Evolutionary conservation across 306 rosid species (phyloP).

Genomic region (Castanospermum australe): DNA sequence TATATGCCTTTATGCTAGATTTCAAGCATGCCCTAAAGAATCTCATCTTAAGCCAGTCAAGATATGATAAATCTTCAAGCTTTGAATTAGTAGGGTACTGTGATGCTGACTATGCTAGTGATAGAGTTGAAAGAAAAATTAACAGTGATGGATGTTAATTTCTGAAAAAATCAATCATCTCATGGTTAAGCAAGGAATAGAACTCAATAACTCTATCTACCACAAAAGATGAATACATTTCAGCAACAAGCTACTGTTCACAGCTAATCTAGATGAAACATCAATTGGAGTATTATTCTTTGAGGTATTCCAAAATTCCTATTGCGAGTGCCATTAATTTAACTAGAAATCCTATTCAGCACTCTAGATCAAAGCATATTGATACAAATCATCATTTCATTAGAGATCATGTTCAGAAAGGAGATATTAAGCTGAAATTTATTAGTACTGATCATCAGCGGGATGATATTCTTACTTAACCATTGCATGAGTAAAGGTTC

Average conservation of each 20-base stretch:
- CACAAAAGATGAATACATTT: not conserved
- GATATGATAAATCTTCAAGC: no score
- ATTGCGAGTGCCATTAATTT: not conserved
- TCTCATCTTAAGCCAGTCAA: no score
- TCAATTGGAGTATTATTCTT: not conserved
- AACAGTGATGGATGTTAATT: not conserved
- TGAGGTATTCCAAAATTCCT: not conserved
- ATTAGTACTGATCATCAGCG: no score
- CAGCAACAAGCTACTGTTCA: not conserved
- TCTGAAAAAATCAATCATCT: not conserved
- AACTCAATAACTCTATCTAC: not conserved
- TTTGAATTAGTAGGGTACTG: no score
- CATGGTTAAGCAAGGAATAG: not conserved
- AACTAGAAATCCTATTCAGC: not conserved
- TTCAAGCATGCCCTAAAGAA: no score
- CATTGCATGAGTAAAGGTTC: no score
- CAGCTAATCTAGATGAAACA: not conserved
- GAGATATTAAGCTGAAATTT: not conserved
- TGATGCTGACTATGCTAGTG: not conserved
- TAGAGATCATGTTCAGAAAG: not conserved
- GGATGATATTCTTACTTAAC: not conserved
- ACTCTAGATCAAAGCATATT: not conserved
- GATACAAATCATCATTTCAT: not conserved
- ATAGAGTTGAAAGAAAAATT: not conserved
- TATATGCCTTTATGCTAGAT: no score